Base-by-base conservation (phyloP, 1,284 basidiomycete genomes). In the Pseudozyma sp. region DNA sequence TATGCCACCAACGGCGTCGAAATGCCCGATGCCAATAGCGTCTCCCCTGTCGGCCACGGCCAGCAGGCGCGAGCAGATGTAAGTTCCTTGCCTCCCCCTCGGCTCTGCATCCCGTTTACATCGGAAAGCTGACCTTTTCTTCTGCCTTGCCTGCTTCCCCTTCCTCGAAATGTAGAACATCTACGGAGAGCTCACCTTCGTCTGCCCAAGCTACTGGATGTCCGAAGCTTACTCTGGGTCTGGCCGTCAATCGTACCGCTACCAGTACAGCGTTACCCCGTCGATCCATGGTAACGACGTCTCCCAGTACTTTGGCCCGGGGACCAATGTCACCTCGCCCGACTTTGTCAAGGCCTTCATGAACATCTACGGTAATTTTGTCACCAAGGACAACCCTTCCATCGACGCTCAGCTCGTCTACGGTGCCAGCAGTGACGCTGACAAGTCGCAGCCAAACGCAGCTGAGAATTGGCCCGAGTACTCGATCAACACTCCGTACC, bases 151-250 rank as follows among this genome's bases (percentile, higher is more conserved):
- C 40, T 42, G 13, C 16, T 42, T n/a, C 9, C 40, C 7, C 40
- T 16, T 42, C 40, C n/a, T 13, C 16, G 13, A 42, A 16, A 13
- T 42, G 24, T 37, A 63, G 55, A 71, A 71, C 55, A 71, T 71
- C 17, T 66, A 66, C 7, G 68, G 53, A 29, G 68, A 71, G 39
- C 58, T 64, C n/a, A 62, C 68, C 1, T 71, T 71, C 19, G 68
- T 62, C 51, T 71, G 68, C 42, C 68, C 68, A 0, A 62, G 58
- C 54, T 71, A 71, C 59, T 71, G 68, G 68, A 57, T 71, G 54
- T 54, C 68, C 0, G 58, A 71, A 45, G 63, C 68, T 17, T 71
- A 61, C 62, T 58, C 54, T 33, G 68, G 68, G 33, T 61, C 57
- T 13, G 60, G 67, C 44, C 57, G 58, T 13, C 5, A 24, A 6